Percentiles rank a stretch among this genome's conserved stretches.
phyloP scores from a whole-genome alignment of 78 protist species.

The Dictyostelium firmibasis region DNA sequence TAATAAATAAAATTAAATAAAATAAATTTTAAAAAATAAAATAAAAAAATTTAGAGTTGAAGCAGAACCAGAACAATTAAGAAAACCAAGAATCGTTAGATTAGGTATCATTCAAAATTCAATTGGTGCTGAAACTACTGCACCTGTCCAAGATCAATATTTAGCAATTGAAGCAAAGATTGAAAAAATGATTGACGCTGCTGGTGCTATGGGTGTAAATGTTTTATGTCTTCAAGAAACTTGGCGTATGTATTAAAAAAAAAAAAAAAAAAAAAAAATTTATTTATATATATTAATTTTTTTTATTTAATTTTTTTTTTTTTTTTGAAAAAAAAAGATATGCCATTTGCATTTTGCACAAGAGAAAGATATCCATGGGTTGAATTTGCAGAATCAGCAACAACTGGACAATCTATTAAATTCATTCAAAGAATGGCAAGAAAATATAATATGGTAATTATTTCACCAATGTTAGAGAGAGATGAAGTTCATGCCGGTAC shows the following conservation, averaged over 20 bases:
- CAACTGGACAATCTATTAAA: conserved; percentile 84
- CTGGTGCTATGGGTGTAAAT: conserved; percentile 91
- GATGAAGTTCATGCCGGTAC: conserved; percentile 85
- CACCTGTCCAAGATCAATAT: conserved; percentile 88
- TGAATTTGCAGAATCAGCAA: conserved; percentile 92
- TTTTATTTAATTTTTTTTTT: background rate
- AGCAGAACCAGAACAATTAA: conserved; percentile 77
- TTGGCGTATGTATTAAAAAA: conserved; percentile 90
- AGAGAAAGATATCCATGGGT: conserved; percentile 96
- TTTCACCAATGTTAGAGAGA: conserved; percentile 95
- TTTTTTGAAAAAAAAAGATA: conserved; percentile 31
- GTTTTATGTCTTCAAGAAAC: conserved; percentile 96
- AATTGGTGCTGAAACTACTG: conserved; percentile 88
- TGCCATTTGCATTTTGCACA: conserved; percentile 96
- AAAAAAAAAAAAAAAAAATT: no score
- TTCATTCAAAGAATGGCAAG: conserved; percentile 87
- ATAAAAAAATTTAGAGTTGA: background rate
- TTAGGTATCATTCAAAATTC: conserved; percentile 92
- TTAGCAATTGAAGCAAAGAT: conserved; percentile 83
- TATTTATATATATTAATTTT: background rate
- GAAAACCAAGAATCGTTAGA: conserved; percentile 88
- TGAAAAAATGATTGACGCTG: conserved; percentile 89
- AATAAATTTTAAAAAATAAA: background rate
- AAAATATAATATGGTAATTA: conserved; percentile 93
- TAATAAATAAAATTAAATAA: background rate